Base-by-base conservation (phyloP, 768 basidiomycete genomes). In the Suillus tomentosus region DNA sequence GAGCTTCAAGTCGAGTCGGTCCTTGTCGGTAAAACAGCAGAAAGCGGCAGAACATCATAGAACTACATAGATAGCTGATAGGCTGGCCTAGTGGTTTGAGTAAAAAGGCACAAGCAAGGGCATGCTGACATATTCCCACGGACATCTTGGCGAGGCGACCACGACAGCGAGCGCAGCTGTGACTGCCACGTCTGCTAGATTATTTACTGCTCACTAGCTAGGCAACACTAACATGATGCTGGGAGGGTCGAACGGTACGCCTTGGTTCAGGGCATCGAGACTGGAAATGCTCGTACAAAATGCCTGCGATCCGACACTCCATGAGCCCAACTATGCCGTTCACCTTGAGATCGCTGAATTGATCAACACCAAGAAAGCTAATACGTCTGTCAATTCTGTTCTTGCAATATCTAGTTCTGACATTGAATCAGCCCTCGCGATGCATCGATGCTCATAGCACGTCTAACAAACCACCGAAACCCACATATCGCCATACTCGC, bases 341-440 rank as follows among this genome's bases (percentile, higher is more conserved):
- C 94, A 98, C 74, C 84, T 99, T 68, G 95, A 98, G 76, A 88
- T 99, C 39, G 95, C 95, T 15, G 96, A 98, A 66, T 87, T 90
- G 71, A 88, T 99, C 78, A 96, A 96, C 77, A 80, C 80, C 63
- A 99, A 98, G 82, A 99, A 99, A 78, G 96, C 95, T 0, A 99
- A 99, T 79, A 94, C 85, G 94, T 96, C 77, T 67, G 90, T 80
- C 10, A 7, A 48, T 27, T 5, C 42, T 54, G n/a, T 15, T 58
- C 14, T 62, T 14, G 1, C 27, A 47, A 43, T 43, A 17, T 39
- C n/a, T 42, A 42, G 11, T 55, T 63, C 56, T 34, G 45, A 66
- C 3, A 11, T 62, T 19, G 10, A 64, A 60, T 51, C 22, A 96
- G 94, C 65, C 92, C 97, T 7, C 87, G 97, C 63, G 97, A 99